These are phyloP conservation scores for Hypoxylon trugodes DNA, from an alignment of 495 filamentous ascomycete genomes.

Conservation along the genomic window DNA sequence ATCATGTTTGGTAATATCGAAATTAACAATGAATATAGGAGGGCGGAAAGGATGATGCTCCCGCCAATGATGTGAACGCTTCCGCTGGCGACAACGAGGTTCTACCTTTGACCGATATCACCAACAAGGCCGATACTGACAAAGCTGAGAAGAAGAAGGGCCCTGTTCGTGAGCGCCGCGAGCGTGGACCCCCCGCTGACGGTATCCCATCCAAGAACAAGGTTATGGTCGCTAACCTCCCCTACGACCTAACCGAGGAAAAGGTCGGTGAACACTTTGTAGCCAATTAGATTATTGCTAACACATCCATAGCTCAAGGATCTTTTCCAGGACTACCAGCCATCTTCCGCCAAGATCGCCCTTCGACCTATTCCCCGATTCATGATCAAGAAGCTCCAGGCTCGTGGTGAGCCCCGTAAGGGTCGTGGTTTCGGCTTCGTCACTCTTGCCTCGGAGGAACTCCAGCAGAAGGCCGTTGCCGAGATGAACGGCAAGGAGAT, in stretches of 20 bases:
- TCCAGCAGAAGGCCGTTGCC: conserved; percentile 92
- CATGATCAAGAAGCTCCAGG: conserved; percentile 99
- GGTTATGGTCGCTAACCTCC: conserved; percentile 99
- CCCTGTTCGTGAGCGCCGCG: conserved; percentile 66
- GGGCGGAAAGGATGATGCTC: conserved; percentile 58
- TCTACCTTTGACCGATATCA: conserved; percentile 63
- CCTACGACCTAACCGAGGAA: conserved; percentile 96
- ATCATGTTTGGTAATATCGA: background rate
- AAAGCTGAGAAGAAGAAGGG: conserved; percentile 58
- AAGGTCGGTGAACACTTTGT: conserved; percentile 66
- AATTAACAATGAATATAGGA: conserved; percentile 45
- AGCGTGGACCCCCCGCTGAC: conserved; percentile 96
- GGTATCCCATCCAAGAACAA: conserved; percentile 99
- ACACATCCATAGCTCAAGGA: conserved; percentile 82
- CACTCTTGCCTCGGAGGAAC: conserved; percentile 90
- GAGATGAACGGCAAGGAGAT: conserved; percentile 99
- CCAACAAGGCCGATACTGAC: conserved; percentile 56
- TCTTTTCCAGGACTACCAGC: conserved; percentile 88
- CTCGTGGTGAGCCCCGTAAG: conserved; percentile 97
- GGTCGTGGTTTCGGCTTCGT: conserved; percentile 99
- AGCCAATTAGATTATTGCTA: conserved; percentile 42
- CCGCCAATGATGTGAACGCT: conserved; percentile 50
- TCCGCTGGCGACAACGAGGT: conserved; percentile 56
- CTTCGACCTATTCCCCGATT: conserved; percentile 98
- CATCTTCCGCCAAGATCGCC: conserved; percentile 94